A percentile compares a stretch with the other conserved stretches of the same genome.
These are phyloP conservation scores for Boletus eberwhitei DNA, from an alignment of 768 basidiomycete species.

Conservation along the genomic window DNA sequence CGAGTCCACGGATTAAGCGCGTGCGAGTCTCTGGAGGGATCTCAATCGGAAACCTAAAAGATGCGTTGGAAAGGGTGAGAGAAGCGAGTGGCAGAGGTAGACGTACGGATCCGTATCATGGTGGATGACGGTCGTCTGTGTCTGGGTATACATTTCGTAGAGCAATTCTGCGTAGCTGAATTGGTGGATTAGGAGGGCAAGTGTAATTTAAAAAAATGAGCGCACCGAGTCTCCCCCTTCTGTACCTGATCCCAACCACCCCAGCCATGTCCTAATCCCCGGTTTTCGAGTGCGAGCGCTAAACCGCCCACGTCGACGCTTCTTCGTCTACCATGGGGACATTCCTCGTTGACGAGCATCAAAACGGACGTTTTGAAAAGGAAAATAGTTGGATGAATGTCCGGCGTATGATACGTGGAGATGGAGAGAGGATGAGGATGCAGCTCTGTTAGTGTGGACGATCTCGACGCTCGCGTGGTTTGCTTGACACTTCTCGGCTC, in stretches of 20 bases:
- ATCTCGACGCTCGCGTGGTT: conserved; percentile 37
- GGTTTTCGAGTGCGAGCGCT: conserved; percentile 67
- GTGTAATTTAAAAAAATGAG: conserved; percentile 12
- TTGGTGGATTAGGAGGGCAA: conserved; percentile 9
- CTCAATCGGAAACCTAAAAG: conserved; percentile 44
- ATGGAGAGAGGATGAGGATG: conserved; percentile 2
- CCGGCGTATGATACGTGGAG: not conserved
- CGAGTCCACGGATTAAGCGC: conserved; percentile 64
- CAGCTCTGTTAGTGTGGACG: conserved; percentile 21
- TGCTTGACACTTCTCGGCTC: conserved; percentile 33
- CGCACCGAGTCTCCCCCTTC: conserved; percentile 49
- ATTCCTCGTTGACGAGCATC: conserved; percentile 32
- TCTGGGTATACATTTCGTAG: conserved; percentile 81
- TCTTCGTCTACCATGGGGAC: conserved; percentile 45
- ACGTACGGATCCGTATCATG: conserved; percentile 30
- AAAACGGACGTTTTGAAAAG: not conserved
- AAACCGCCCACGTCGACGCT: conserved; percentile 92
- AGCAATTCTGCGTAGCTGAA: conserved; percentile 76
- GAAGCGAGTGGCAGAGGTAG: not conserved
- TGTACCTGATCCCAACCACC: conserved; percentile 52
- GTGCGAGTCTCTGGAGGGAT: conserved; percentile 48
- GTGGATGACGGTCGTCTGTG: conserved; percentile 66
- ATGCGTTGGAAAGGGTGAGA: conserved; percentile 12
- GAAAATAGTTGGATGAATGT: not conserved
- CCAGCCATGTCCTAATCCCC: conserved; percentile 69